These are phyloP conservation scores for Pleodorina starrii DNA, from an alignment of 139 green algal genomes.

Conservation along the genomic window DNA sequence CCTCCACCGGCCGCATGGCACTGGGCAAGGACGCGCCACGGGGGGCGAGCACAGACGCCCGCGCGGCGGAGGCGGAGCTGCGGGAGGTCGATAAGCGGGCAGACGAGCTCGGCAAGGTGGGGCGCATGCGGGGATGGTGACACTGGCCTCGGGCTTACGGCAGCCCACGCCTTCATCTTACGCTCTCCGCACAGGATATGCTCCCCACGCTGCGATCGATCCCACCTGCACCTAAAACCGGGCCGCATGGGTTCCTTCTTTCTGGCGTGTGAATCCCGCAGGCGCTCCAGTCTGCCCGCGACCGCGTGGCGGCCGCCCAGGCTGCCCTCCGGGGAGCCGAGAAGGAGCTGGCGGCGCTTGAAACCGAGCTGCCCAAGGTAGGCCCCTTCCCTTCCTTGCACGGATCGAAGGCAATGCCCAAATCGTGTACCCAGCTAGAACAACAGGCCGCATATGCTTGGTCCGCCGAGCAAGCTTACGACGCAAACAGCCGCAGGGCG, in stretches of 20 bases:
- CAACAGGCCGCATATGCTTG: no score
- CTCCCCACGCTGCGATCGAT: no score
- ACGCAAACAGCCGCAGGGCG: no score
- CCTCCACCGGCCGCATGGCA: slow-evolving; percentile 86
- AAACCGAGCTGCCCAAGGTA: slow-evolving; percentile 84
- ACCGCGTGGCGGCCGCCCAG: slow-evolving; percentile 52
- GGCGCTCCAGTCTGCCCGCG: slow-evolving; percentile 60
- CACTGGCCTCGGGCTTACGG: no score
- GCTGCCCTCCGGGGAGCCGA: slow-evolving; percentile 67
- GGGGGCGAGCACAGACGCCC: slow-evolving; percentile 51
- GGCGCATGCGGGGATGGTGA: no score
- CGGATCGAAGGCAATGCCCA: no score
- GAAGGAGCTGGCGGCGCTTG: slow-evolving; percentile 61
- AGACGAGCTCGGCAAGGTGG: slow-evolving; percentile 49
- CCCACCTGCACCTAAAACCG: no score
- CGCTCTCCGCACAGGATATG: no score
- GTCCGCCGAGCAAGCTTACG: no score
- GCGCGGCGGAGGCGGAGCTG: slow-evolving; percentile 61
- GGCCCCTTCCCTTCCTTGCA: not conserved
- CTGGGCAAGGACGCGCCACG: slow-evolving; percentile 78
- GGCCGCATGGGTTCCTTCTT: no score
- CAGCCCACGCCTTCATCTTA: no score
- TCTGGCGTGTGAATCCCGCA: slow-evolving; percentile 30
- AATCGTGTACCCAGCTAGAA: no score
- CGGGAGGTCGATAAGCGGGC: slow-evolving; percentile 60